Evolutionary conservation across 2,329 filamentous ascomycete genomes (phyloP).

Genomic region (Scedosporium apiospermum): DNA sequence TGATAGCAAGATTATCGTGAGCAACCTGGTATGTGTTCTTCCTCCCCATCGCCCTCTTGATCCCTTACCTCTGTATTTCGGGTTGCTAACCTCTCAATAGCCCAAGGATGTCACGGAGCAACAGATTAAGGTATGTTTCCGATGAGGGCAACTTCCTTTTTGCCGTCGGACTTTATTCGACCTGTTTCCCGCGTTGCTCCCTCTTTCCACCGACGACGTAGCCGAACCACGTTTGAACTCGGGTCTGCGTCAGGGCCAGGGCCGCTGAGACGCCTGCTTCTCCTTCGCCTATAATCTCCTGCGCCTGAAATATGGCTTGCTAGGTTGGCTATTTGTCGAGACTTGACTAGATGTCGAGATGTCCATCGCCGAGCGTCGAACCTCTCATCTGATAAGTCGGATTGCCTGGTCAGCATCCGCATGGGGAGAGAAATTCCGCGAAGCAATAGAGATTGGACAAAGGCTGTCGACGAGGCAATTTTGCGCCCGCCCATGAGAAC

Average conservation of each 20-base stretch:
- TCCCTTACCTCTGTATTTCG: not conserved
- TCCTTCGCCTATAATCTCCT: conserved; percentile 11
- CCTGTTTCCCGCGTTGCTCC: conserved; percentile 33
- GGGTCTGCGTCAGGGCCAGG: not conserved
- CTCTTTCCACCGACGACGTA: conserved; percentile 19
- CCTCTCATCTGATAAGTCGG: conserved; percentile 4
- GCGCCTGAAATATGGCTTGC: not conserved
- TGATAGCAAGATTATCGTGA: conserved; percentile 96
- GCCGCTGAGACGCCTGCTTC: conserved; percentile 5
- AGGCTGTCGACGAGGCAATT: conserved; percentile 7
- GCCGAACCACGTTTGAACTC: not conserved
- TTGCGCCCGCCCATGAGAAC: not conserved
- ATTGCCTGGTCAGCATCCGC: conserved; percentile 43
- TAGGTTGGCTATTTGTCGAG: conserved; percentile 15
- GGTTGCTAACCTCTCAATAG: conserved; percentile 46
- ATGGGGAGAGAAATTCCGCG: conserved; percentile 9
- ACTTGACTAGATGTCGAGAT: conserved; percentile 17
- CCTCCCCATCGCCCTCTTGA: not conserved
- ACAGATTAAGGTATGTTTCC: conserved; percentile 99
- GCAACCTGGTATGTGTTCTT: conserved; percentile 72
- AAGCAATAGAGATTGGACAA: not conserved
- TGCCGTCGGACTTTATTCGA: conserved; percentile 63
- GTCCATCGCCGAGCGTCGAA: conserved; percentile 5
- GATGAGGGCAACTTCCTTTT: conserved; percentile 52
- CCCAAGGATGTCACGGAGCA: conserved; percentile 92